Conservation (phyloP, 257 asterid species). For the Salvia hispanica region DNA sequence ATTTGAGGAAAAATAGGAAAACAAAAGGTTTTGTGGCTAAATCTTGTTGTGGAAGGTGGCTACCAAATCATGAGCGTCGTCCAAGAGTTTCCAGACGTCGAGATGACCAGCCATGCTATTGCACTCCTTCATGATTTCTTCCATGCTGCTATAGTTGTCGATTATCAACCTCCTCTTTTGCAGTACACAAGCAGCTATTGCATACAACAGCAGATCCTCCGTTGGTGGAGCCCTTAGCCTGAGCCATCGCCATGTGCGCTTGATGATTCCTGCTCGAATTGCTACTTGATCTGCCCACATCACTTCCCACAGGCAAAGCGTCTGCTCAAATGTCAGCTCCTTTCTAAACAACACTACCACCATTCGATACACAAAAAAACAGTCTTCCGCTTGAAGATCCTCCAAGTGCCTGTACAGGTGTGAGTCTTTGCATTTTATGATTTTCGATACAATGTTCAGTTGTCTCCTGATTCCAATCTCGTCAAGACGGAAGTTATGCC, state of each 20-base stretch:
- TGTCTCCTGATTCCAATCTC: conserved; percentile 88
- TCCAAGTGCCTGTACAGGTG: conserved; percentile 80
- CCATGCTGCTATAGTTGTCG: conserved; percentile 86
- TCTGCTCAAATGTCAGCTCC: conserved; percentile 34
- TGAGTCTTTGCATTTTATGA: conserved; percentile 76
- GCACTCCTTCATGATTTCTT: conserved; percentile 85
- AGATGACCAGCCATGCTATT: conserved; percentile 82
- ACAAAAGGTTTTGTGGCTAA: conserved; percentile 27
- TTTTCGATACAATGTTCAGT: conserved; percentile 63
- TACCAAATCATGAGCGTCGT: conserved; percentile 86
- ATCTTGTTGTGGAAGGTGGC: conserved; percentile 77
- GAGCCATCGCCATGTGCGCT: conserved; percentile 66
- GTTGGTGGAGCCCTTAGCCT: conserved; percentile 80
- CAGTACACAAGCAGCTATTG: conserved; percentile 81
- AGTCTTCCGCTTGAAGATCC: conserved; percentile 89
- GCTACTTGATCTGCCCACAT: conserved; percentile 99
- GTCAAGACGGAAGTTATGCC: conserved; percentile 89
- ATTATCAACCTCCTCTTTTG: conserved; percentile 79
- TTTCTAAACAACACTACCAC: conserved; percentile 85
- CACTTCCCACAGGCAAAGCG: conserved; percentile 89
- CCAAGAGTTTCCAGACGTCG: conserved; percentile 84
- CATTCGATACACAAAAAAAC: conserved; percentile 93
- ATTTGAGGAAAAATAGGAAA: no score
- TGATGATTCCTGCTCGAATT: conserved; percentile 68
- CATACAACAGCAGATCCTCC: conserved; percentile 78